Evolutionary conservation across 345 rosid species (phyloP), one percentile per base, ranked within the genome.

Genomic region (Capsella bursapastoris): DNA sequence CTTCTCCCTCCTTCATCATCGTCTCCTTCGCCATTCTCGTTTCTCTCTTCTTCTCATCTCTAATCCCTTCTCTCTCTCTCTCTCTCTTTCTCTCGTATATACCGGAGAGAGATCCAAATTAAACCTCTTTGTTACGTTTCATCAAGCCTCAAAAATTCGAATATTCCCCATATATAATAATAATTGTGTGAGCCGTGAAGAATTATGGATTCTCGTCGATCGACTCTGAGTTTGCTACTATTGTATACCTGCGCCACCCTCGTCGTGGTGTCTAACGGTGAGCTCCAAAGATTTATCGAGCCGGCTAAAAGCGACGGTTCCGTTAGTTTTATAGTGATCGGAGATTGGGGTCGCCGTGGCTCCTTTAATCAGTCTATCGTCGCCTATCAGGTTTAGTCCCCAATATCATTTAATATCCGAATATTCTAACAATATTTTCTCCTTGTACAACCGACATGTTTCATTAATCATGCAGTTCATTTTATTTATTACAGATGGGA

Each of bases 281-380:
- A 86, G 81, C 92, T 89, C 55, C 75, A 74, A 53, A 85, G 81
- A 48, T 84, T 91, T 44, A 74, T 80, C 6, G 90, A 87, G 11
- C 77, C 87, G 45, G 56, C 83, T 1, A 86, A 84, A 62, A 51
- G 34, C 7, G 86, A 89, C 45, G 89, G 86, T n/a, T 78, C 89
- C 2, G 83, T 83, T 41, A 81, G 85, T 67, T 84, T 88, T 77
- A 41, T 90, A 79, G 90, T 87, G 15, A 37, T 90, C 67, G 95
- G 95, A n/a, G 97, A 91, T 59, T 91, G 93, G 97, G 97, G 97
- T 4, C 82, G 97, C n/a, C 86, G 81, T 64, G 97, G 95, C 18
- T 66, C 50, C 31, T 91, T 34, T 48, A 91, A 91, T 50, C 97
- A 89, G 50, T 89, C 96, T 31, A 55, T 72, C 75, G 89, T 91